Evolutionary conservation across 164 flowering plant genomes (phyloP), one percentile per base, ranked within the genome.

Genomic region (Santalum album): DNA sequence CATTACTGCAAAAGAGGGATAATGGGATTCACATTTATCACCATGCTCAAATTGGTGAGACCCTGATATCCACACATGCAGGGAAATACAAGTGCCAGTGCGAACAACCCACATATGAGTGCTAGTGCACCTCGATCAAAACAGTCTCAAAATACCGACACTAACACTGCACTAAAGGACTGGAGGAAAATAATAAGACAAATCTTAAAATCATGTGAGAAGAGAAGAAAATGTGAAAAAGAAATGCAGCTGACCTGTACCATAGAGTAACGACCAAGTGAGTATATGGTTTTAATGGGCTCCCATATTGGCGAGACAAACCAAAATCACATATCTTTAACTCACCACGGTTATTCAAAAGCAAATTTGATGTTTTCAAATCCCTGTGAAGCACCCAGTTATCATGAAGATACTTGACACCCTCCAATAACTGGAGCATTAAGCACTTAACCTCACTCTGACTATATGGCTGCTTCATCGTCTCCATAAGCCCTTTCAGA

Each of bases 311-410:
- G n/a, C 98, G 95, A 71, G 98, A 77, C 76, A 92, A 68, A 25
- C 98, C 98, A 80, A 92, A 92, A 55, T 92, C 98, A 58, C 98
- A 92, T 11, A 92, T 92, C 72, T 89, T 92, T 75, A 92, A 67
- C 81, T 89, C 96, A 74, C 98, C 98, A 25, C 82, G 74, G 55
- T 92, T 92, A 66, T 92, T 92, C 56, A 86, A 57, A 65, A 92
- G 96, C 67, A 92, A 54, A 69, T 92, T 92, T 26, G 98, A 92
- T 26, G 96, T 89, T 61, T 92, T 92, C 62, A 92, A 56, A 77
- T 92, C 98, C 65, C 98, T 70, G 69, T 92, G 98, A 61, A 92
- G 92, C 56, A 92, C 95, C 98, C 98, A 92, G 49, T 92, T 92
- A 60, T 89, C 96, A 69, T 92, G 98, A 69, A 92, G 98, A 75